phyloP scores from a whole-genome alignment of 1,284 basidiomycete species.

The Tylopilus sp. region DNA sequence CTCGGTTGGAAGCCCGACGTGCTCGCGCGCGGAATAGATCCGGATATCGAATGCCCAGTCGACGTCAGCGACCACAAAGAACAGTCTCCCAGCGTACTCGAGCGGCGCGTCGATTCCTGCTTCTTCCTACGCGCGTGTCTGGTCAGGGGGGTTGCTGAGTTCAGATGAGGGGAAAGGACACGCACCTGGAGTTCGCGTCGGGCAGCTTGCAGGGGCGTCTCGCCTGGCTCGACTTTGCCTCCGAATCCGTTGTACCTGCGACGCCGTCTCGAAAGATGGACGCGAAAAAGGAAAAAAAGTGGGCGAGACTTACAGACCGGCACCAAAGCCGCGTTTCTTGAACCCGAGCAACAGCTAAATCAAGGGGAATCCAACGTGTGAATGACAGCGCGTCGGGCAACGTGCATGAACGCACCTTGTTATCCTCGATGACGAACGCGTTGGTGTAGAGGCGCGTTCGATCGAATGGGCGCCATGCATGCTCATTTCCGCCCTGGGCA shows the following conservation, averaged over 20 bases:
- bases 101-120: constrained; percentile 65
- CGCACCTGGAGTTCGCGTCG: constrained; percentile 43
- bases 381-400: background rate
- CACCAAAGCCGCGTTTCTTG: constrained; percentile 51
- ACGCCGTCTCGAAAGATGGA: background rate
- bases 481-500: constrained; percentile 25
- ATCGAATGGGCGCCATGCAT: constrained; percentile 28
- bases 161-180: background rate
- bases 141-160: background rate
- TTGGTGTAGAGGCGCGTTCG: constrained; percentile 35
- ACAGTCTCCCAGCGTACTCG: constrained; percentile 55
- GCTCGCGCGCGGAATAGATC: constrained; percentile 58
- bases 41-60: constrained; percentile 67
- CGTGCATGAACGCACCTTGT: constrained; percentile 21
- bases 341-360: constrained; percentile 44
- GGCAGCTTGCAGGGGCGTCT: constrained; percentile 42
- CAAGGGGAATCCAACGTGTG: background rate
- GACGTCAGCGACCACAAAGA: constrained; percentile 54
- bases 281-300: background rate
- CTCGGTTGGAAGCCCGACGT: constrained; percentile 59
- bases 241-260: constrained; percentile 52
- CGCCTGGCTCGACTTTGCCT: constrained; percentile 47
- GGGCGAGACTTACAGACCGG: constrained; percentile 37
- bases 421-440: constrained; percentile 36
- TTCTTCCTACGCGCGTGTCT: constrained; percentile 61